Evolutionary conservation across 805 yeast species (phyloP), one percentile per base, ranked within the genome.

Genomic region (Maudiozyma serrabonitensis): DNA sequence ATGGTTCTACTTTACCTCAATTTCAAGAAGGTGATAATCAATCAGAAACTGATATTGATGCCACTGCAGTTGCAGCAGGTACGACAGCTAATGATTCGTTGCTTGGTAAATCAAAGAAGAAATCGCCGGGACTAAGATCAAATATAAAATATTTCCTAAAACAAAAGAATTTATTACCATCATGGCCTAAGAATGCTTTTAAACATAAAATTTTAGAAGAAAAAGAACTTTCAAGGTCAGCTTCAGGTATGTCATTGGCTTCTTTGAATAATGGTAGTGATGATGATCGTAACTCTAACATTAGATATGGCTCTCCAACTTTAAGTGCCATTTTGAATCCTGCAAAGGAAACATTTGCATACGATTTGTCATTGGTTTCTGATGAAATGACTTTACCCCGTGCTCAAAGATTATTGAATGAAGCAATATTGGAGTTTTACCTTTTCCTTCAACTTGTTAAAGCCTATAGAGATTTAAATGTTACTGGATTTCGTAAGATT

Each of bases 401-500:
- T 35, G 53, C 60, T 9, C 50, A 51, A 35, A 45, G 40, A n/a
- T 19, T 57, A 13, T 32, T 57, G 21, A 56, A 61, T 21, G 62
- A 63, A 43, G 69, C 69, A 8, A 54, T 66, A 6, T 52, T 64
- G 15, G 67, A 64, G 34, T 64, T 52, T 48, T 66, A 63, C 48
- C 54, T 62, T 23, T 63, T 52, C 46, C 48, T 64, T 42, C 68
- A 64, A 52, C 50, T 66, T 49, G 58, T 64, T 26, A 66, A 63
- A 45, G 59, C 64, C 16, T 93, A 81, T 64, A 74, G 87, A 55
- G 72, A 82, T 45, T 66, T 90, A 56, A 93, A 93, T 66, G 74
- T 89, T 31, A 89, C 95, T 0, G 99, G 95, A 0, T 80, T 90
- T 59, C 76, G 96, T 47, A 93, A 93, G 60, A 81, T 93, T 59